Evolutionary conservation across 2,329 filamentous ascomycete species (phyloP), one percentile per base, ranked within the genome.

Genomic region (Cadophora sp.): DNA sequence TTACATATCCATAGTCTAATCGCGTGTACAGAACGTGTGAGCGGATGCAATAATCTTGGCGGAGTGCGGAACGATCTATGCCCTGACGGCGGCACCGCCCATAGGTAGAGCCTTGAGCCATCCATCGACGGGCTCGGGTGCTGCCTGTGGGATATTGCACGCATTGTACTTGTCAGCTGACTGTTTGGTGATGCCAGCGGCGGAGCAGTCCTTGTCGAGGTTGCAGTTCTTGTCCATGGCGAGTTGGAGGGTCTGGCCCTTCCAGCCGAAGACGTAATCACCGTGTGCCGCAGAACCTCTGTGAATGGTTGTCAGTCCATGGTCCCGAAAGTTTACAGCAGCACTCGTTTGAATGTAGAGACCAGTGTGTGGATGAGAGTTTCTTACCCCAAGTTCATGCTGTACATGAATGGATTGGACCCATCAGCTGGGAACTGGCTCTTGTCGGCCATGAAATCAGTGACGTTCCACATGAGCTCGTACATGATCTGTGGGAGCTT

Each of bases 381-480:
- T 4, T 8, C 68, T 68, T 50, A 68, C 68, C 68, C 68, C 7
- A 65, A 30, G 59, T 66, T 60, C 69, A 71, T 73, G 75, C 77
- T 80, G 76, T 82, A 50, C 48, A 77, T 82, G 75, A 81, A 87
- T 89, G 90, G 73, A 88, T 89, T 39, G 85, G 83, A 78, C 74
- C 97, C 93, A 68, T 92, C 92, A 72, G 93, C 92, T 63, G 92
- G 83, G 60, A 95, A 81, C 60, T 92, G 83, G 75, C 4, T 84
- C 79, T 45, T 85, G 80, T 69, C 84, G 24, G 48, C 48, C 84
- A 55, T 80, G 79, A 91, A 96, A 1, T 82, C 82, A 51, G 85
- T 79, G 13, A 92, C 94, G 76, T 89, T 82, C 86, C 89, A 96
- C 78, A 96, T 96, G 50, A 90, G 92, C 81, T 97, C 93, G 78